Percentiles rank a stretch among this genome's conserved stretches.
phyloP scores from a whole-genome alignment of 2,329 filamentous ascomycete species.

The Colletotrichum sp. region DNA sequence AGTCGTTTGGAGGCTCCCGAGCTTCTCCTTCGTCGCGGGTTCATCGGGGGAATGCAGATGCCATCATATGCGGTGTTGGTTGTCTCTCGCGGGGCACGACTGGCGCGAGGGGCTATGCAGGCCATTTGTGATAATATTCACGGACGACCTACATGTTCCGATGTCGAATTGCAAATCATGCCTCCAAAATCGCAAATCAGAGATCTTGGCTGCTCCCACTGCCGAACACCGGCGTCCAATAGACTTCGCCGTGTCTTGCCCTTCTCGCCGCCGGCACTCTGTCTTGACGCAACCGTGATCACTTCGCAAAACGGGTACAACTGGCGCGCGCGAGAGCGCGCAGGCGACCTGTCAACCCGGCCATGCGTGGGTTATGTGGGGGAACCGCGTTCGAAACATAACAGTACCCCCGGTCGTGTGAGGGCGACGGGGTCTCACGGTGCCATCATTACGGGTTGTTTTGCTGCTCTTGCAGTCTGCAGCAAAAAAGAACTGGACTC shows the following conservation, averaged over 20 bases:
- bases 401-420: not conserved
- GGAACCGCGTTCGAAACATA: constrained; percentile 7
- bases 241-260: not conserved
- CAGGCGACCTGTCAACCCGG: not conserved
- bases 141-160: not conserved
- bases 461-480: not conserved
- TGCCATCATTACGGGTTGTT: not conserved
- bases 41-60: not conserved
- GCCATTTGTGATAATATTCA: not conserved
- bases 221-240: not conserved
- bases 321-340: not conserved
- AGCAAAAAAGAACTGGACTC: not conserved
- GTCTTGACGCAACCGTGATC: not conserved
- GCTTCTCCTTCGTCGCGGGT: not conserved
- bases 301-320: not conserved
- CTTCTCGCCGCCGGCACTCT: not conserved
- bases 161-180: not conserved
- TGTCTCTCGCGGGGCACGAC: not conserved
- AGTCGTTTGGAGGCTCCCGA: not conserved
- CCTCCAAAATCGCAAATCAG: not conserved
- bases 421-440: not conserved
- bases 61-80: not conserved
- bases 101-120: not conserved
- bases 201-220: not conserved
- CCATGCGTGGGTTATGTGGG: constrained; percentile 1